Evolutionary conservation across 176 grass and related monocot genomes (phyloP).

Genomic region (Secale cereale): DNA sequence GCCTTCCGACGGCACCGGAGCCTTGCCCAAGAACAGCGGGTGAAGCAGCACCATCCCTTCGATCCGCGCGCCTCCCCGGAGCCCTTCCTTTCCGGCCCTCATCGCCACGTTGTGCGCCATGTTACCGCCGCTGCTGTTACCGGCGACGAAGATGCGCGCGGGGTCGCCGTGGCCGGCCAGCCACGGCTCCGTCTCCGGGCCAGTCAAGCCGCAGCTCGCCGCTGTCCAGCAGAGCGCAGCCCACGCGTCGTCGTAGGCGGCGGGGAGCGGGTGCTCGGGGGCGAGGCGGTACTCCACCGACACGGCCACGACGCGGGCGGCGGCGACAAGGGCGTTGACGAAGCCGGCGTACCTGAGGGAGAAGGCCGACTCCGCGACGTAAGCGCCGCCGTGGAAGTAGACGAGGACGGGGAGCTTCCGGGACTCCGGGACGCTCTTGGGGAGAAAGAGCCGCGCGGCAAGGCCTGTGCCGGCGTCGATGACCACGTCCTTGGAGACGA

Average conservation of each 20-base stretch:
- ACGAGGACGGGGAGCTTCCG: background rate
- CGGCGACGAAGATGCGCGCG: conserved; percentile 36
- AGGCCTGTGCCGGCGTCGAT: conserved; percentile 22
- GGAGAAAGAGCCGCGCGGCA: conserved; percentile 42
- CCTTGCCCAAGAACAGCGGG: conserved; percentile 47
- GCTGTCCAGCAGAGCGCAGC: conserved; percentile 38
- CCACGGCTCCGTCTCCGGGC: conserved; percentile 43
- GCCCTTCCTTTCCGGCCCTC: background rate
- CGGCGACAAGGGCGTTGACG: conserved; percentile 31
- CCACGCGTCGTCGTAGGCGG: conserved; percentile 47
- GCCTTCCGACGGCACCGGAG: conserved; percentile 28
- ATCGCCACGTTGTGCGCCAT: conserved; percentile 52
- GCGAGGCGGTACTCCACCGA: conserved; percentile 48
- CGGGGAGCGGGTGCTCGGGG: conserved; percentile 42
- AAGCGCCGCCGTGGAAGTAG: background rate
- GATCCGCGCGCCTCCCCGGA: background rate
- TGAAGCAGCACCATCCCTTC: conserved; percentile 48
- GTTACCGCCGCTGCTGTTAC: conserved; percentile 52
- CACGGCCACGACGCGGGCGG: conserved; percentile 23
- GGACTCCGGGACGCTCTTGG: background rate
- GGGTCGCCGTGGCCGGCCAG: conserved; percentile 50
- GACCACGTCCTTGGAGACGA: conserved; percentile 39
- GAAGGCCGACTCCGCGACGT: background rate
- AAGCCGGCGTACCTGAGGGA: background rate
- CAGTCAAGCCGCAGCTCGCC: background rate